These are phyloP conservation scores for Auriscalpium orientale DNA, from an alignment of 768 basidiomycete genomes.

Conservation along the genomic window DNA sequence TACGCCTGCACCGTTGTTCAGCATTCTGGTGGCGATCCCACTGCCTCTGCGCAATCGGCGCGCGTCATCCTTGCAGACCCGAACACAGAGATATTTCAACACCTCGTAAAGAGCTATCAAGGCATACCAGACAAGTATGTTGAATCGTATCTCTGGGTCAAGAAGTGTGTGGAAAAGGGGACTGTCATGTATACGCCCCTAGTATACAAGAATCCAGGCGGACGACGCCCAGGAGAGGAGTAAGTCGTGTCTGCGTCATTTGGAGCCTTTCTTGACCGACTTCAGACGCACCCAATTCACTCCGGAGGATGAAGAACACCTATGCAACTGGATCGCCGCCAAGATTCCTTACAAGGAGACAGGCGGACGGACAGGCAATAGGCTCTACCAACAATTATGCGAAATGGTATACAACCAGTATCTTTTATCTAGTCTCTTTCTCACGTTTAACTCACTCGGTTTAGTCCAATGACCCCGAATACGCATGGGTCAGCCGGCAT, in stretches of 20 bases:
- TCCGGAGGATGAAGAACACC: slow-evolving; percentile 64
- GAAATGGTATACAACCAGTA: slow-evolving; percentile 47
- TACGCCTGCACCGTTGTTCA: slow-evolving; percentile 19
- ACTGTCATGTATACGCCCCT: slow-evolving; percentile 61
- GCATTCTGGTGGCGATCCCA: slow-evolving; percentile 79
- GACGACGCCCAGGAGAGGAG: slow-evolving; percentile 77
- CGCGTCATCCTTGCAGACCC: slow-evolving; percentile 76
- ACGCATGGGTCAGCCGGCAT: slow-evolving; percentile 72
- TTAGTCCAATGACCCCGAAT: slow-evolving; percentile 63
- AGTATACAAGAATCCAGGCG: slow-evolving; percentile 80
- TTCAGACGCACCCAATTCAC: slow-evolving; percentile 71
- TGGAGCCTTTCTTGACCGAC: background rate
- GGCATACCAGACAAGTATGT: slow-evolving; percentile 65
- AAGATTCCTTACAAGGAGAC: slow-evolving; percentile 83
- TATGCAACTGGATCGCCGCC: slow-evolving; percentile 73
- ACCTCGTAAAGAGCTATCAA: slow-evolving; percentile 67
- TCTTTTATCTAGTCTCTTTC: background rate
- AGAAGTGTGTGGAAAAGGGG: slow-evolving; percentile 71
- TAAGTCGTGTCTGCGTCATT: slow-evolving; percentile 27
- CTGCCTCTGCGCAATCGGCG: slow-evolving; percentile 61
- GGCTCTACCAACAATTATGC: slow-evolving; percentile 74
- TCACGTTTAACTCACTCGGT: background rate
- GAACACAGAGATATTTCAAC: slow-evolving; percentile 66
- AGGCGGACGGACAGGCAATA: slow-evolving; percentile 75
- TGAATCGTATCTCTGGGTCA: slow-evolving; percentile 78